phyloP scores from a whole-genome alignment of 345 rosid genomes.

The Eucalyptus sp. region DNA sequence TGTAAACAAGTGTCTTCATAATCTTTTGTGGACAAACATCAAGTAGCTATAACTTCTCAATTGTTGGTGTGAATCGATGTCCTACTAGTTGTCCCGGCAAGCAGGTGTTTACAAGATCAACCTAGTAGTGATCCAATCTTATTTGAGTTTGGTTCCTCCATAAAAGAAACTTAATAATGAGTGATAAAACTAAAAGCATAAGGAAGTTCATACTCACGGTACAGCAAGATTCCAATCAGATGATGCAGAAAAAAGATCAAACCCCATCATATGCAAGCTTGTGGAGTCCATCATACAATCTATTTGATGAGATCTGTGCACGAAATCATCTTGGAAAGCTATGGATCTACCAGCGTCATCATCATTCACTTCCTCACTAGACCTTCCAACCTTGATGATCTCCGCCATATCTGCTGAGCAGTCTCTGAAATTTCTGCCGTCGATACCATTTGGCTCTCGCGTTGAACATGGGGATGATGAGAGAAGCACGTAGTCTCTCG shows the following conservation, averaged over 20 bases:
- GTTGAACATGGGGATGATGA: not conserved
- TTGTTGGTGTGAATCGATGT: not conserved
- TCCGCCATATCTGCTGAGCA: not conserved
- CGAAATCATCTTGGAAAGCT: not conserved
- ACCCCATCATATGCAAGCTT: not conserved
- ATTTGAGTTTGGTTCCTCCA: not conserved
- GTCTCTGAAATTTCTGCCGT: not conserved
- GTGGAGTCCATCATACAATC: not conserved
- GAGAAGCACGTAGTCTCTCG: not conserved
- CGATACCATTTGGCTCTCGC: not conserved
- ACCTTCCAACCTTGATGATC: not conserved
- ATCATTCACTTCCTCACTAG: not conserved
- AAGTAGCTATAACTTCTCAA: not conserved
- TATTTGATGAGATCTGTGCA: not conserved
- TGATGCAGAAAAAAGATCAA: not conserved
- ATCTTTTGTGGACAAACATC: not conserved
- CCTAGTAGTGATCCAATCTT: not conserved
- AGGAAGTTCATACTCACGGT: not conserved
- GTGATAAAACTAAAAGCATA: not conserved
- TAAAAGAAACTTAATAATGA: not conserved
- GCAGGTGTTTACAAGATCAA: not conserved
- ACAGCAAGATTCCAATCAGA: not conserved
- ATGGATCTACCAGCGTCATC: not conserved
- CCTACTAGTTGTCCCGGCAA: not conserved
- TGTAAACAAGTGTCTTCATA: not conserved